Percentiles rank a stretch among this genome's conserved stretches.
Conservation (phyloP, 805 yeast genomes). For the Myxozyma mucilagina region DNA sequence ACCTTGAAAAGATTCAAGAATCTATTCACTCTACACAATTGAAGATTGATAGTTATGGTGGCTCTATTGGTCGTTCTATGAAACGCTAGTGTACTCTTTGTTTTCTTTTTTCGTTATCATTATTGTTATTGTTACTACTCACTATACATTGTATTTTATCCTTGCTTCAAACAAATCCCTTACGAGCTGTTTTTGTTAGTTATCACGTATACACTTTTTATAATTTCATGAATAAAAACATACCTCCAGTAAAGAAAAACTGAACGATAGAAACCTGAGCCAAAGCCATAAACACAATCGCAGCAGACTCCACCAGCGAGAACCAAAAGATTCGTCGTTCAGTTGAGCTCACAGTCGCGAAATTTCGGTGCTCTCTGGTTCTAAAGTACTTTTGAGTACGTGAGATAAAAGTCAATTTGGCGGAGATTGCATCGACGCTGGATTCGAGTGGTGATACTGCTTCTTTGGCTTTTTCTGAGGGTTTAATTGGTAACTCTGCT, state of each 20-base stretch:
- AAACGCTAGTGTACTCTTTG: not conserved
- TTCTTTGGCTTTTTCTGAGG: slow-evolving; percentile 11
- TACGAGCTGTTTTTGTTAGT: slow-evolving; percentile 25
- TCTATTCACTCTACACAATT: slow-evolving; percentile 8
- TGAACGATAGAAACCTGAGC: slow-evolving; percentile 81
- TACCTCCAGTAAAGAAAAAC: slow-evolving; percentile 61
- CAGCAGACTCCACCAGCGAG: slow-evolving; percentile 65
- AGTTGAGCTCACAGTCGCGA: slow-evolving; percentile 80
- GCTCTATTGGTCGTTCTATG: not conserved
- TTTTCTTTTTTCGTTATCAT: not conserved
- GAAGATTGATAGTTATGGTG: slow-evolving; percentile 3
- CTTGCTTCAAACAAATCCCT: slow-evolving; percentile 28
- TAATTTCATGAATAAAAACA: not conserved
- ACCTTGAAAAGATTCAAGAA: slow-evolving; percentile 55
- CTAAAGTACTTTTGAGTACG: slow-evolving; percentile 70
- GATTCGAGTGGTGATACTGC: slow-evolving; percentile 30
- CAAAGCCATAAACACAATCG: slow-evolving; percentile 75
- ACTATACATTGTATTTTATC: not conserved
- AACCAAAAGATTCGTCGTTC: slow-evolving; percentile 76
- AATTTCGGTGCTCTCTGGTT: slow-evolving; percentile 88
- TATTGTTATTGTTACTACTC: not conserved
- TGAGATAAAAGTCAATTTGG: slow-evolving; percentile 36
- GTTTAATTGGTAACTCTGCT: slow-evolving; percentile 58
- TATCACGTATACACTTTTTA: not conserved
- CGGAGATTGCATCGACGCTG: slow-evolving; percentile 41